Evolutionary conservation across 805 yeast genomes (phyloP).

Genomic region (Saccharomycopsis selenospora): DNA sequence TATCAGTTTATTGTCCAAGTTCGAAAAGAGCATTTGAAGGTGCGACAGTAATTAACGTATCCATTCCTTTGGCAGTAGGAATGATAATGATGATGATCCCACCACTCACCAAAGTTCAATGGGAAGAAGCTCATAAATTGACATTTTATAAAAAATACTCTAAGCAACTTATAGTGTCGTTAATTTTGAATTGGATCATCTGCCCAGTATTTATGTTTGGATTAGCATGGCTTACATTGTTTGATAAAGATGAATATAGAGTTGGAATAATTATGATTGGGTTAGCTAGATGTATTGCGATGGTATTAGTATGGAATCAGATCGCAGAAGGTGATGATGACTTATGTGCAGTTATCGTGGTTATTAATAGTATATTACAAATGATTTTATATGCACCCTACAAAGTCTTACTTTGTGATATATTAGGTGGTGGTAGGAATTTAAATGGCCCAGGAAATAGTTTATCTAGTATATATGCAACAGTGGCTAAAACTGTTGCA

Average conservation of each 20-base stretch:
- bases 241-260: constrained; percentile 42
- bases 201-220: constrained; percentile 53
- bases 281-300: constrained; percentile 53
- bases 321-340: constrained; percentile 45
- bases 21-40: constrained; percentile 33
- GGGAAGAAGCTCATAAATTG: constrained; percentile 36
- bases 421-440: constrained; percentile 28
- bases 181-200: constrained; percentile 46
- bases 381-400: constrained; percentile 47
- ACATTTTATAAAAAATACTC: constrained; percentile 23
- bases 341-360: constrained; percentile 46
- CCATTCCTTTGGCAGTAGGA: constrained; percentile 43
- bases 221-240: constrained; percentile 45
- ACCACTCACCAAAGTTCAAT: constrained; percentile 46
- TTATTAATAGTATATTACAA: constrained; percentile 44
- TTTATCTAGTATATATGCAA: constrained; percentile 27
- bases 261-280: constrained; percentile 55
- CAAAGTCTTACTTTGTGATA: constrained; percentile 40
- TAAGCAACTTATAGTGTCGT: constrained; percentile 33
- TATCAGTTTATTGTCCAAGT: constrained; percentile 36
- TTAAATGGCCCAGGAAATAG: constrained; percentile 5
- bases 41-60: constrained; percentile 32
- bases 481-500: constrained; percentile 43
- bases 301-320: constrained; percentile 54
- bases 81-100: constrained; percentile 52